Conservation (phyloP, 192 early-diverging fungal species). For the Backusella circina region DNA sequence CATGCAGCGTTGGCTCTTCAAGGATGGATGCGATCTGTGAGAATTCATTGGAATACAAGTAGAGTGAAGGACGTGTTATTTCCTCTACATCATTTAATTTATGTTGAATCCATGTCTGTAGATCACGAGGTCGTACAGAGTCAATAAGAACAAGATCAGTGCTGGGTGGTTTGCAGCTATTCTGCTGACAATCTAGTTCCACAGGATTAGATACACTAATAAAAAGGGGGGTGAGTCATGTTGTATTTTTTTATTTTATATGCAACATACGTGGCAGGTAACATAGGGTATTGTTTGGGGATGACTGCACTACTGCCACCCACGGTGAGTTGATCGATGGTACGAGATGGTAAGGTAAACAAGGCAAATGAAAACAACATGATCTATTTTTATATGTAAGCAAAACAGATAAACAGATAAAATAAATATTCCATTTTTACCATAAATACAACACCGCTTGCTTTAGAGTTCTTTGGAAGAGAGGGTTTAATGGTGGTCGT, state of each 20-base stretch:
- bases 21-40: slow-evolving; percentile 26
- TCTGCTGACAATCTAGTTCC: not conserved
- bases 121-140: slow-evolving; percentile 27
- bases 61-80: slow-evolving; percentile 29
- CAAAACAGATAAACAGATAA: not conserved
- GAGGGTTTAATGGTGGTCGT: not conserved
- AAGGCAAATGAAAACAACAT: slow-evolving; percentile 83
- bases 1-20: slow-evolving; percentile 11
- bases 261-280: slow-evolving; percentile 11
- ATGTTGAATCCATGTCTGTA: slow-evolving; percentile 29
- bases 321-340: slow-evolving; percentile 42
- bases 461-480: slow-evolving; percentile 34
- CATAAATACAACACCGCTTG: slow-evolving; percentile 61
- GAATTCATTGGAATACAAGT: slow-evolving; percentile 27
- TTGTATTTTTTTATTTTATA: not conserved
- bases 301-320: slow-evolving; percentile 31
- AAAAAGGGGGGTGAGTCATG: not conserved
- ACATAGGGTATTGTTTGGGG: slow-evolving; percentile 21
- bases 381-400: slow-evolving; percentile 45
- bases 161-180: not conserved
- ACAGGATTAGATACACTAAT: slow-evolving; percentile 4
- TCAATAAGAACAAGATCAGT: slow-evolving; percentile 29
- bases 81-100: slow-evolving; percentile 7
- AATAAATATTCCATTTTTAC: slow-evolving; percentile 32
- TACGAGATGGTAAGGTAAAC: slow-evolving; percentile 65